Percentiles rank a stretch among this genome's conserved stretches.
These are phyloP conservation scores for Anthoceros angustus DNA, from an alignment of 225 moss, liverwort and hornwort genomes.

Conservation along the genomic window DNA sequence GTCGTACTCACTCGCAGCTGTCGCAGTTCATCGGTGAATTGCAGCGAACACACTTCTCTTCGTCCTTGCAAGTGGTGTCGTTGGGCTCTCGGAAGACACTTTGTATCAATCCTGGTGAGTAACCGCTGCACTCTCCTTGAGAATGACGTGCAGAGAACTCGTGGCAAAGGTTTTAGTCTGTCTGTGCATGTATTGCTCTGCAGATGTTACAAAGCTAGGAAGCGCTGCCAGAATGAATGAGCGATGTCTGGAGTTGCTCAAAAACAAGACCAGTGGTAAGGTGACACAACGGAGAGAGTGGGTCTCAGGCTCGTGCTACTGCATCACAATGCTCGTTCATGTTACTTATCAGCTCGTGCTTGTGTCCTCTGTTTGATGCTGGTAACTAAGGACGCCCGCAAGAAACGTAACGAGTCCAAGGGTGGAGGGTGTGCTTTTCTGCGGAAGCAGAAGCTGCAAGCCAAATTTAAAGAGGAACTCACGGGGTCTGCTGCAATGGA, in stretches of 20 bases:
- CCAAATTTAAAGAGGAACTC: slow-evolving; percentile 55
- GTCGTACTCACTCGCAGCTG: slow-evolving; percentile 93
- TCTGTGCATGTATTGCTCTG: slow-evolving; percentile 14
- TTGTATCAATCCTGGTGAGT: slow-evolving; percentile 81
- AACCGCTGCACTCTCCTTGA: background rate
- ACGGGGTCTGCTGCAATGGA: slow-evolving; percentile 48
- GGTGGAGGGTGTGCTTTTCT: slow-evolving; percentile 68
- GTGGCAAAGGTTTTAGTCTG: no score
- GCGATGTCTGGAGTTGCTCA: slow-evolving; percentile 80
- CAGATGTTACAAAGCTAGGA: slow-evolving; percentile 72
- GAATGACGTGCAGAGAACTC: no score
- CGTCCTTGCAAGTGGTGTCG: slow-evolving; percentile 58
- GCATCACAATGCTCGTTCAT: slow-evolving; percentile 6
- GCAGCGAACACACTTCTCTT: slow-evolving; percentile 55
- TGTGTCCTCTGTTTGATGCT: slow-evolving; percentile 8
- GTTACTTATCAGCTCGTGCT: slow-evolving; percentile 6
- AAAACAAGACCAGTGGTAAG: slow-evolving; percentile 38
- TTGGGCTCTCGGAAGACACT: slow-evolving; percentile 79
- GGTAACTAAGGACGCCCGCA: slow-evolving; percentile 27
- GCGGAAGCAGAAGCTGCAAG: slow-evolving; percentile 60
- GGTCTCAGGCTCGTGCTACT: slow-evolving; percentile 35
- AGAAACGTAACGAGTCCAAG: slow-evolving; percentile 29
- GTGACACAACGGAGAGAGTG: background rate
- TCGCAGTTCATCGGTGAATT: slow-evolving; percentile 93
- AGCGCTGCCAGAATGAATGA: slow-evolving; percentile 81